phyloP scores from a whole-genome alignment of 345 rosid genomes.

The Durio zibethinus region DNA sequence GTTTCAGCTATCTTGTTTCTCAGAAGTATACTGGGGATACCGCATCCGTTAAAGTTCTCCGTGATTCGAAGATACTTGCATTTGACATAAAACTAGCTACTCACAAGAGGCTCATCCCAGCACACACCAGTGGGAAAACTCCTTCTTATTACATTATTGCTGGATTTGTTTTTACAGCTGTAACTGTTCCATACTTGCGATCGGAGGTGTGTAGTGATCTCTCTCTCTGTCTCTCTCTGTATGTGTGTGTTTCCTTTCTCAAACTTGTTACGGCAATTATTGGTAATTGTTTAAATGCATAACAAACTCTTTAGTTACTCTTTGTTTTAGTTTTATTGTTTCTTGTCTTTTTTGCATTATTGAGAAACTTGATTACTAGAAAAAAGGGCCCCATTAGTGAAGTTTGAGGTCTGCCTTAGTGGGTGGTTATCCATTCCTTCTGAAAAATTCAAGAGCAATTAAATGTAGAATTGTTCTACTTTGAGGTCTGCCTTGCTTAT shows the following conservation, averaged over 20 bases:
- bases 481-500: no score
- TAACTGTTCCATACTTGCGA: constrained; percentile 87
- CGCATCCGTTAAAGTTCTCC: constrained; percentile 74
- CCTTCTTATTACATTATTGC: constrained; percentile 90
- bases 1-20: constrained; percentile 89
- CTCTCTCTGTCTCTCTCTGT: background rate
- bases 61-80: constrained; percentile 55
- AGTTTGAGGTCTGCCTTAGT: background rate
- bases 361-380: background rate
- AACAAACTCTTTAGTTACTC: background rate
- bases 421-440: background rate
- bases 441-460: background rate
- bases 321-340: background rate
- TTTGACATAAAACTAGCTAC: constrained; percentile 80
- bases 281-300: background rate
- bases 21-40: constrained; percentile 90
- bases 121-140: constrained; percentile 70
- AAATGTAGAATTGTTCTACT: background rate
- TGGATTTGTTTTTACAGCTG: constrained; percentile 84
- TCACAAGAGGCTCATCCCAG: constrained; percentile 82
- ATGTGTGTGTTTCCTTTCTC: background rate
- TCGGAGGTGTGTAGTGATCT: constrained; percentile 60
- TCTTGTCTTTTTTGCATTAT: background rate
- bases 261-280: background rate
- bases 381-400: background rate